Base-by-base conservation (phyloP, 2,329 filamentous ascomycete genomes). In the Trichoderma cornu-damae region DNA sequence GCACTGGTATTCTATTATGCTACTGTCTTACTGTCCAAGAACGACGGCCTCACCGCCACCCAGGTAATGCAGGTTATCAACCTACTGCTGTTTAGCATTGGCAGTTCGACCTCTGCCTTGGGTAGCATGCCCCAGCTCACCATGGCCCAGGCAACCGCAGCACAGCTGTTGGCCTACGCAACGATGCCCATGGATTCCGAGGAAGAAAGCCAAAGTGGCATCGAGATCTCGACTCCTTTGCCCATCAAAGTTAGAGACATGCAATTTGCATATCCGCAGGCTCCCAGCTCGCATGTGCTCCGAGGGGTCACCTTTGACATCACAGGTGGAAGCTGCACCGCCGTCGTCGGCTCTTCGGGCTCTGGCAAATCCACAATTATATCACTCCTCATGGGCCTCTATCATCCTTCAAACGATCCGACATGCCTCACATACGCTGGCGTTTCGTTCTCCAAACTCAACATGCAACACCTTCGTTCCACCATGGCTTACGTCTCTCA, bases 361-460 rank as follows among this genome's bases (percentile, higher is more conserved):
- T 89, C 87, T n/a, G 93, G 94, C 1, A 97, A 99, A 73, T 92
- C 88, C 12, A 96, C 93, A 0, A 78, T 96, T 34, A 80, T 87
- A 0, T 82, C 87, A 0, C 74, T 97, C 0, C 76, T 97, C 0
- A 73, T 95, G 3, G 83, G 87, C 1, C 77, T 96, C 0, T 90
- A 94, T 63, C 62, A 70, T 2, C 77, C 79, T 0, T 30, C 57
- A n/a, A 46, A 35, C 2, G 56, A 46, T 6, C 28, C 7, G 9
- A 35, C 8, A 6, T 70, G 79, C 0, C 70, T 90, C 2, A 81
- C 77, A 1, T 84, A 90, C 63, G 80, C 77, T 1, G 79, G 78
- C 0, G 69, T 79, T 2, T 77, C 87, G 2, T 79, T 87, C 42
- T 69, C 74, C 2, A 70, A 76, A 1, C 68, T 94, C 6, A 79